A percentile compares a stretch with the other conserved stretches of the same genome.
Conservation (phyloP, 805 yeast genomes). For the Ogataea saltuana region DNA sequence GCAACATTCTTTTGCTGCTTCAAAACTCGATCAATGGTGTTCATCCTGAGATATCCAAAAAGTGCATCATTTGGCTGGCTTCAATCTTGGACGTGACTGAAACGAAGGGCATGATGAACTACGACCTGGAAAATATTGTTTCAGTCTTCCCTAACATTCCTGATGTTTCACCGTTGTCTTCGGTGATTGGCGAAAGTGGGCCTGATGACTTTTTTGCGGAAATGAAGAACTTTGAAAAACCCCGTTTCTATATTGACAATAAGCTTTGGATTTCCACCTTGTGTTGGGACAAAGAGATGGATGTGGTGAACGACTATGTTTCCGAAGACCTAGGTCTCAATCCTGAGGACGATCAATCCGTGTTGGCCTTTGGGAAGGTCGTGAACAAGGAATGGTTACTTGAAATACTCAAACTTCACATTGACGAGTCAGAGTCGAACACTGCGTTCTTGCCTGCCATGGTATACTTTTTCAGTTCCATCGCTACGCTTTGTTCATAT, state of each 20-base stretch:
- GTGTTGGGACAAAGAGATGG: slow-evolving; percentile 65
- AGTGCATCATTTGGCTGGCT: slow-evolving; percentile 61
- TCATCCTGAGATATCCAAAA: slow-evolving; percentile 66
- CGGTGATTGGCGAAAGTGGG: slow-evolving; percentile 21
- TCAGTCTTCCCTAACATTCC: slow-evolving; percentile 33
- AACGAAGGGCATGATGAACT: slow-evolving; percentile 26
- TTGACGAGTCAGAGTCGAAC: slow-evolving; percentile 67
- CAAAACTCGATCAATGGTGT: slow-evolving; percentile 51
- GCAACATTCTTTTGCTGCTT: slow-evolving; percentile 44
- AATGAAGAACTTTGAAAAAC: slow-evolving; percentile 46
- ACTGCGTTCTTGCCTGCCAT: slow-evolving; percentile 67
- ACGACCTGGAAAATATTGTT: slow-evolving; percentile 46
- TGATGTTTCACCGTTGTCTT: slow-evolving; percentile 13
- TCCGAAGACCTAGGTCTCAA: slow-evolving; percentile 35
- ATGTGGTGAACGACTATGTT: slow-evolving; percentile 43
- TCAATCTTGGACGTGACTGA: slow-evolving; percentile 41
- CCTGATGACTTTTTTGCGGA: slow-evolving; percentile 49
- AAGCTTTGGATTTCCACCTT: slow-evolving; percentile 64
- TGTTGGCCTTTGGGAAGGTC: slow-evolving; percentile 44
- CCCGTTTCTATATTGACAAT: slow-evolving; percentile 58
- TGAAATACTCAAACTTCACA: slow-evolving; percentile 49
- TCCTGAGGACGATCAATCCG: slow-evolving; percentile 42
- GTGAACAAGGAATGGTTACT: slow-evolving; percentile 62
- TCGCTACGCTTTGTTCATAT: slow-evolving; percentile 50
- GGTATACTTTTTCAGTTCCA: slow-evolving; percentile 54